Evolutionary conservation across 129 eudicot genomes (phyloP), one percentile per base, ranked within the genome.

Genomic region (Scalesia atractyloides): DNA sequence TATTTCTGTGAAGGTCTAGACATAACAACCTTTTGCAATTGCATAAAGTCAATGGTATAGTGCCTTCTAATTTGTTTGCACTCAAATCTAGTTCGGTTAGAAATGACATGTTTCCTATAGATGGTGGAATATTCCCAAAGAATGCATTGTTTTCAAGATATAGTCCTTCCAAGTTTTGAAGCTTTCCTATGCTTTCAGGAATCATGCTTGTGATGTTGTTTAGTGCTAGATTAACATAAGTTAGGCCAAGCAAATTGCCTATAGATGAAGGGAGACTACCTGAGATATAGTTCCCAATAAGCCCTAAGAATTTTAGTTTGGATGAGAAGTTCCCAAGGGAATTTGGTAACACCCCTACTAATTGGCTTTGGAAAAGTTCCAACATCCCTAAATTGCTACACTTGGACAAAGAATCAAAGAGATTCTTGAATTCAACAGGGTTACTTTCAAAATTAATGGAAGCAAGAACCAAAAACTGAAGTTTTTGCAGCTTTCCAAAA

Each of bases 321-420:
- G 77, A n/a, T 43, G 72, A 67, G 72, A 62, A 73, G 47, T 73
- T 73, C 19, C 60, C n/a, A n/a, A n/a, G n/a, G n/a, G n/a, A 83
- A 44, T 1, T 13, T 13, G 83, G 83, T 37, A 83, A 43, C 9
- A 52, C 51, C 5, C 86, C 81, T 41, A 59, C 63, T 12, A 79
- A 56, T 7, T 16, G 53, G 15, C 19, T 64, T 0, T 34, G 20
- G 9, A 2, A 7, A 9, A 79, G 5, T 2, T 22, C 22, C 39
- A 79, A 14, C 0, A 0, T 1, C 9, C 57, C 19, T 19, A 84
- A 41, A 9, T 15, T 73, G 4, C 67, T 67, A 7, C 69, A 72
- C 20, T 84, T 84, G 18, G 72, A 26, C 52, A 76, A n/a, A 13
- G 80, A 73, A 54, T 68, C 49, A 34, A 84, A n/a, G 41, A 78